Conservation (phyloP, 805 yeast genomes). For the Kuraishia cidri region DNA sequence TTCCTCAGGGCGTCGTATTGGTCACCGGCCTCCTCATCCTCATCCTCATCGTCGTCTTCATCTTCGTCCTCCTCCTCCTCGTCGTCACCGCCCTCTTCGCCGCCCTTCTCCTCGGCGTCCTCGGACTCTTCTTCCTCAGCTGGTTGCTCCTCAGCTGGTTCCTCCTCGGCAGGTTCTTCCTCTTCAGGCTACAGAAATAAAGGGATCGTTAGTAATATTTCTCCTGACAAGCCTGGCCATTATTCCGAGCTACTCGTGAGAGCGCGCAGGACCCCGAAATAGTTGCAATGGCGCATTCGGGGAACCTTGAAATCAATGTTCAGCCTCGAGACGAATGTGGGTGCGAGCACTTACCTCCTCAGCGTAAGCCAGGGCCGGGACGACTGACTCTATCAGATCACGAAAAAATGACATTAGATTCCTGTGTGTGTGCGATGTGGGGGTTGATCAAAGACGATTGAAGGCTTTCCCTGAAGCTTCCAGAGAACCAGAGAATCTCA, state of each 20-base stretch:
- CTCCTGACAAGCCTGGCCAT: no score
- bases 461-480: no score
- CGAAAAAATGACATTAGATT: constrained; percentile 36
- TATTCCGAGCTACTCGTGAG: no score
- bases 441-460: no score
- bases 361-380: constrained; percentile 79
- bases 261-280: no score
- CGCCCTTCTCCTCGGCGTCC: constrained; percentile 61
- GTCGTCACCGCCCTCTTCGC: constrained; percentile 41
- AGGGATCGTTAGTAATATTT: no score
- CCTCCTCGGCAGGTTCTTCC: constrained; percentile 11
- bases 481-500: no score
- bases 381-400: constrained; percentile 72
- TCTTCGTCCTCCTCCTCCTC: constrained; percentile 27
- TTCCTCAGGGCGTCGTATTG: constrained; percentile 55
- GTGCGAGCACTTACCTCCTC: constrained; percentile 37
- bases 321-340: not conserved
- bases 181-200: constrained; percentile 18
- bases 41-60: constrained; percentile 29
- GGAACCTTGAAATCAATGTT: no score
- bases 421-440: no score
- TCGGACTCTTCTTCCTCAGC: constrained; percentile 59
- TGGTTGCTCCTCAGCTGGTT: constrained; percentile 42
- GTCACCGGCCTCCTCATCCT: constrained; percentile 57
- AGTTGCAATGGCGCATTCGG: no score